Percentiles rank a stretch among this genome's conserved stretches.
These are phyloP conservation scores for Curvularia sp. DNA, from an alignment of 2,329 filamentous ascomycete species.

Conservation along the genomic window DNA sequence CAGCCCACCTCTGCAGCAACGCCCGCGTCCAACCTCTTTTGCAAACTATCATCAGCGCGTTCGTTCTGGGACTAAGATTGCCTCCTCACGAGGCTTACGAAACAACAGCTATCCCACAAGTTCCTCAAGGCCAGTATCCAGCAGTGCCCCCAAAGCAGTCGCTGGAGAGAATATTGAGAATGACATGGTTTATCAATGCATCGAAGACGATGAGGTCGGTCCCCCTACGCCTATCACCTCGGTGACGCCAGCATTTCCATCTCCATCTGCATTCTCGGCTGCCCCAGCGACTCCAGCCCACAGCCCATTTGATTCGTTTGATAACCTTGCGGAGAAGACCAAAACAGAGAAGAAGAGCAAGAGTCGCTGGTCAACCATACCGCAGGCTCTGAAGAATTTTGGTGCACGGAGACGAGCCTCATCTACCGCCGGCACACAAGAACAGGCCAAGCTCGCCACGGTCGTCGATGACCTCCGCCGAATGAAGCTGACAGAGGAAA, in stretches of 20 bases:
- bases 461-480: constrained; percentile 22
- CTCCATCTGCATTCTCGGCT: constrained; percentile 9
- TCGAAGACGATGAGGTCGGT: constrained; percentile 25
- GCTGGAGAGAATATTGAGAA: constrained; percentile 37
- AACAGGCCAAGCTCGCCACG: constrained; percentile 15
- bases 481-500: constrained; percentile 28
- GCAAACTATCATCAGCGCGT: constrained; percentile 34
- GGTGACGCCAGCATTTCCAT: constrained; percentile 12
- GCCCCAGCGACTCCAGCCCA: constrained; percentile 25
- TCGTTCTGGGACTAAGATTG: constrained; percentile 39
- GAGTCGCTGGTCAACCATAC: constrained; percentile 37
- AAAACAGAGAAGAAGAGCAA: constrained; percentile 30
- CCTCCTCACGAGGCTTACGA: constrained; percentile 38
- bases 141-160: constrained; percentile 24
- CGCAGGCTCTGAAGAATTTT: constrained; percentile 32
- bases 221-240: constrained; percentile 31
- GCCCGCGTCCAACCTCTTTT: constrained; percentile 37
- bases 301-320: constrained; percentile 7
- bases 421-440: constrained; percentile 24
- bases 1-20: constrained; percentile 26
- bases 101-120: constrained; percentile 35
- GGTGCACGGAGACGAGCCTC: constrained; percentile 26
- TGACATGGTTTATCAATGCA: constrained; percentile 29
- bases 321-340: constrained; percentile 12
- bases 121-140: constrained; percentile 33